Conservation (phyloP, 805 yeast genomes). For the Candida mattraensis region DNA sequence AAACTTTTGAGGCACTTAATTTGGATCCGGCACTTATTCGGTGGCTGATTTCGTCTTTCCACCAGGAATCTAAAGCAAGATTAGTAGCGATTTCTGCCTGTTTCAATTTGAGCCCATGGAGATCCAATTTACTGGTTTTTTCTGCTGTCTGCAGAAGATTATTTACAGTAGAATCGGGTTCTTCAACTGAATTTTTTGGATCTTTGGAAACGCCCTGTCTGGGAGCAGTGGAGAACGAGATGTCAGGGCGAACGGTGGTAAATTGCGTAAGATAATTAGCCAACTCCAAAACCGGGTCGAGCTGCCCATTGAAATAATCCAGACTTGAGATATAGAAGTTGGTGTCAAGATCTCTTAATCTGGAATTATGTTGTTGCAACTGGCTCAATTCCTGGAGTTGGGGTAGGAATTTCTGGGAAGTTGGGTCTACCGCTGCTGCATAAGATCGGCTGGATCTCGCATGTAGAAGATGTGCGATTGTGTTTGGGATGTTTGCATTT, state of each 20-base stretch:
- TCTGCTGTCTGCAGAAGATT: conserved; percentile 12
- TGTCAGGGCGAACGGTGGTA: no score
- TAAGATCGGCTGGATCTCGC: no score
- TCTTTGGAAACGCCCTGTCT: no score
- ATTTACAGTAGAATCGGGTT: conserved; percentile 1
- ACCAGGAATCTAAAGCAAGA: conserved; percentile 52
- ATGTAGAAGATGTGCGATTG: no score
- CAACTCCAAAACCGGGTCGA: conserved; percentile 1
- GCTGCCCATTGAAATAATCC: conserved; percentile 6
- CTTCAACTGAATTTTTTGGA: no score
- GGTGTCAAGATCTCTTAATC: conserved; percentile 1
- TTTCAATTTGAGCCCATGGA: conserved; percentile 52
- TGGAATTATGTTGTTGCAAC: conserved; percentile 4
- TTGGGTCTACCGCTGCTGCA: no score
- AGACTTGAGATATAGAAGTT: conserved; percentile 4
- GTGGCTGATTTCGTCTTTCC: conserved; percentile 51
- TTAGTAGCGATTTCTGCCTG: conserved; percentile 44
- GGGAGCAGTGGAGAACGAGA: no score
- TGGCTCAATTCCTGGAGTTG: no score
- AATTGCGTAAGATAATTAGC: neutral
- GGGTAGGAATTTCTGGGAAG: no score
- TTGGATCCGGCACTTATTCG: conserved; percentile 44
- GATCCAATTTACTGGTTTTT: conserved; percentile 42
- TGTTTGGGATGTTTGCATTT: no score
- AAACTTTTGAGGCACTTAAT: conserved; percentile 34